These are phyloP conservation scores for Zygotorulaspora mrakii DNA, from an alignment of 1,139 yeast genomes.

Conservation along the genomic window DNA sequence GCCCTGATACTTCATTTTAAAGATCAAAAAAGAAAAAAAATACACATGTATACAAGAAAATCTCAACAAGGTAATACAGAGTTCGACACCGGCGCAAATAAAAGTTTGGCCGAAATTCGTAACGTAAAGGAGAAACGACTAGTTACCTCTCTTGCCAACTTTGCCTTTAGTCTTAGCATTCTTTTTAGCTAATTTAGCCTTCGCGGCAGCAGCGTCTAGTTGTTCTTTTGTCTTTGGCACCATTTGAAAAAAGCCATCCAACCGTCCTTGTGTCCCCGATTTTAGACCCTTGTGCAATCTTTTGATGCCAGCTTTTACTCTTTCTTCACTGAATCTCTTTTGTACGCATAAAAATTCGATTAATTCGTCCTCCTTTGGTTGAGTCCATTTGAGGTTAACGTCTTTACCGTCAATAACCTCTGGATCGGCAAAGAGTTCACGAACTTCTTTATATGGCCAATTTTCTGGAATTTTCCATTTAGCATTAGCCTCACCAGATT, in stretches of 20 bases:
- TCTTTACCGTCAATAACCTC: slow-evolving; percentile 65
- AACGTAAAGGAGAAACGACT: slow-evolving; percentile 3
- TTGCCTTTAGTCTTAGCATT: slow-evolving; percentile 35
- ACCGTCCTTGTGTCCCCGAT: slow-evolving; percentile 82
- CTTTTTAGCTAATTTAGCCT: slow-evolving; percentile 41
- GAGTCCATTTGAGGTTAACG: slow-evolving; percentile 62
- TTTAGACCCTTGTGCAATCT: slow-evolving; percentile 80
- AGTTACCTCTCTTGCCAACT: slow-evolving; percentile 24
- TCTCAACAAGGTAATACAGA: no score
- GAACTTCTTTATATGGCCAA: slow-evolving; percentile 90
- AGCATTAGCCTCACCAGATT: slow-evolving; percentile 53
- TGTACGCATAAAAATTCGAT: slow-evolving; percentile 39
- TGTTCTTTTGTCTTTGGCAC: slow-evolving; percentile 52
- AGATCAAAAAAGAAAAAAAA: not conserved
- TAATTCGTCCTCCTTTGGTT: slow-evolving; percentile 40
- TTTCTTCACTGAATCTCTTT: slow-evolving; percentile 83
- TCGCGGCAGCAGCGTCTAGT: slow-evolving; percentile 40
- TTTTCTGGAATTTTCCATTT: slow-evolving; percentile 86
- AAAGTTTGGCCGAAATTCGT: no score
- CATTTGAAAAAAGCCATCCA: slow-evolving; percentile 85
- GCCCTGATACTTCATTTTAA: no score
- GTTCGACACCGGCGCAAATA: no score
- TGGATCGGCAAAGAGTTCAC: slow-evolving; percentile 76
- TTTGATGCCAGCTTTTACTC: slow-evolving; percentile 83
- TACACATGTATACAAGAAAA: not conserved